Base-by-base conservation (phyloP, 768 basidiomycete species). In the Tulasnella sp. region DNA sequence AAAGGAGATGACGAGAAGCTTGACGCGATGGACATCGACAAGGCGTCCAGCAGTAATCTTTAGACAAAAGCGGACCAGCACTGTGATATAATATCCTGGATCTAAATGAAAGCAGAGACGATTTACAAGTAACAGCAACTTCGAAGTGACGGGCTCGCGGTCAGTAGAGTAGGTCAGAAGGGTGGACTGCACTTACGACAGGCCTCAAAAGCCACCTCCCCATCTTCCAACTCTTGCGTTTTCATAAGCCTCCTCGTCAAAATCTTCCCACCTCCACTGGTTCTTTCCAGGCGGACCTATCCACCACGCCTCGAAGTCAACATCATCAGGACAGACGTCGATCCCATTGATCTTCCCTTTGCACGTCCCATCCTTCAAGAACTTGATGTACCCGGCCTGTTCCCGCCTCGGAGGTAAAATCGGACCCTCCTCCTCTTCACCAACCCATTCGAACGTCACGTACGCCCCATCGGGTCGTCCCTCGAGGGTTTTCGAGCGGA, bases 391-490 rank as follows among this genome's bases (percentile, higher is more conserved):
- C n/a, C 69, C 69, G 1, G 26, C 7, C 32, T 62, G 69, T 36
- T 47, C 14, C 42, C 26, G 8, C 16, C 69, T 70, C 3, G 69
- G 69, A 1, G 69, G 22, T 5, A 70, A 19, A 9, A 70, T 44
- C 7, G 40, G 69, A 8, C 69, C 69, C 2, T 70, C n/a, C 22
- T 70, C 34, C 35, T 70, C 69, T 17, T 52, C 26, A n/a, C 69
- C 69, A 14, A 70, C 69, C 69, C 69, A 70, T 22, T 70, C 69
- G n/a, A 70, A 70, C 5, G 69, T 70, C 7, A 34, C 47, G 47
- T 70, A 70, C 1, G 52, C 69, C 11, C 69, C 69, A 26, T 52
- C 69, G 0, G 69, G 32, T 26, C 69, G 42, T n/a, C 69, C 69
- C 9, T 70, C 69, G 6, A 70, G 26, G 16, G 41, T 42, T 19